Evolutionary conservation across 176 grass and related monocot genomes (phyloP).

Genomic region (Triticum timopheevii): DNA sequence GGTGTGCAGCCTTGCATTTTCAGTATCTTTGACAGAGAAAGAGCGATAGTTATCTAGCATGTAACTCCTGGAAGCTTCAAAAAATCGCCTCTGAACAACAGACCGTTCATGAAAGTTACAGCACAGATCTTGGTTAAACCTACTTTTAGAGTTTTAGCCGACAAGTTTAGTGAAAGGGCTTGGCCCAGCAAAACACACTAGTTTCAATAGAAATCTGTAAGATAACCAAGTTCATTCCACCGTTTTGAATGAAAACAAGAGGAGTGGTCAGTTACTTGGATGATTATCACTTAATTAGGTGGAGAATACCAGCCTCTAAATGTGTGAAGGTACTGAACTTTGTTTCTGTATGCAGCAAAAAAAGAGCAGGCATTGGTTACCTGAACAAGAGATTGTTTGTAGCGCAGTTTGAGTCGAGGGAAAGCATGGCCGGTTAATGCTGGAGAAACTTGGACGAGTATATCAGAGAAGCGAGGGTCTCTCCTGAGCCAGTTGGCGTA

Average conservation of each 20-base stretch:
- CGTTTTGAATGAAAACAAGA: background rate
- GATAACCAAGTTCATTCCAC: background rate
- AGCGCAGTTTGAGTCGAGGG: conserved; percentile 79
- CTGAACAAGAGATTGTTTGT: conserved; percentile 94
- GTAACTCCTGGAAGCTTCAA: background rate
- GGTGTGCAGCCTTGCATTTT: too few relatives aligned
- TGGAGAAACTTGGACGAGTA: conserved; percentile 68
- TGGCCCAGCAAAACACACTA: too few relatives aligned
- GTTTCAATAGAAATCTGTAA: background rate
- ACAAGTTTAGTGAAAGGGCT: too few relatives aligned
- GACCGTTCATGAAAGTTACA: background rate
- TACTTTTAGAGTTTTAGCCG: too few relatives aligned
- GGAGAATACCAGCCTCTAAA: background rate
- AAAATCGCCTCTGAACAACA: too few relatives aligned
- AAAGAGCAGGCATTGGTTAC: conserved; percentile 22
- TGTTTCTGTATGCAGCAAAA: background rate
- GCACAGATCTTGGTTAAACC: background rate
- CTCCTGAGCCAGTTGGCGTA: conserved; percentile 75
- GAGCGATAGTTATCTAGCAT: background rate
- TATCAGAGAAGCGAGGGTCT: conserved; percentile 74
- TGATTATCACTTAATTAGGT: background rate
- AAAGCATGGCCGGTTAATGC: conserved; percentile 72
- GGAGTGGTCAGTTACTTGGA: background rate
- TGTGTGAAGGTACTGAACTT: background rate
- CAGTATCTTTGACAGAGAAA: background rate